Percentiles rank a stretch among this genome's conserved stretches.
phyloP scores from a whole-genome alignment of 352 stramenopile genomes.

The Phytophthora podocarpi region DNA sequence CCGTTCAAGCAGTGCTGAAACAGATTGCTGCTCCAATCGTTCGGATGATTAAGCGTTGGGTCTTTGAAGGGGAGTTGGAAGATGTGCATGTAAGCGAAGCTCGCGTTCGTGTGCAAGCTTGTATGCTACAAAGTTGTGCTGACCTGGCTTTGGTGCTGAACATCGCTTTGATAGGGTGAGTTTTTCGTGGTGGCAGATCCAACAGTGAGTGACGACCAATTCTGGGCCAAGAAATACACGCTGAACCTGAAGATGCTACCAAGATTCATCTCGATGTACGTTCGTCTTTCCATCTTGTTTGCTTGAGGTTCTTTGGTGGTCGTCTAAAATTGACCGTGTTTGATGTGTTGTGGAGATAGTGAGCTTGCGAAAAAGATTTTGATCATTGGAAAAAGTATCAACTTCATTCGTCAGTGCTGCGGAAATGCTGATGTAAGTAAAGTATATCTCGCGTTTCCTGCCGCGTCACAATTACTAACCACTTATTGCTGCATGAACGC shows the following conservation, averaged over 20 bases:
- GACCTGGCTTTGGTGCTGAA: neutral
- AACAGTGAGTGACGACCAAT: conserved; percentile 78
- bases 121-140: neutral
- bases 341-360: conserved; percentile 35
- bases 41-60: conserved; percentile 89
- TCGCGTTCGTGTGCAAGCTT: neutral
- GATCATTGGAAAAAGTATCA: conserved; percentile 98
- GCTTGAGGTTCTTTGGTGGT: neutral
- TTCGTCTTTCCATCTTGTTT: neutral
- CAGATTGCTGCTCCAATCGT: conserved; percentile 80
- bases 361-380: conserved; percentile 94
- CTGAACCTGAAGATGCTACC: conserved; percentile 87
- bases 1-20: conserved; percentile 83
- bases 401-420: conserved; percentile 97
- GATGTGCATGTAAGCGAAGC: conserved; percentile 73
- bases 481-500: neutral
- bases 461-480: neutral
- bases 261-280: conserved; percentile 86
- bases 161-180: conserved; percentile 53
- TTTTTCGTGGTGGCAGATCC: conserved; percentile 86
- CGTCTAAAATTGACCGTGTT: neutral
- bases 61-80: conserved; percentile 88
- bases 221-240: conserved; percentile 89
- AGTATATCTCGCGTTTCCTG: neutral
- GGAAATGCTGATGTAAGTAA: conserved; percentile 84